Base-by-base conservation (phyloP, 169 alveolate species). In the Plasmodium gallinaceum region DNA sequence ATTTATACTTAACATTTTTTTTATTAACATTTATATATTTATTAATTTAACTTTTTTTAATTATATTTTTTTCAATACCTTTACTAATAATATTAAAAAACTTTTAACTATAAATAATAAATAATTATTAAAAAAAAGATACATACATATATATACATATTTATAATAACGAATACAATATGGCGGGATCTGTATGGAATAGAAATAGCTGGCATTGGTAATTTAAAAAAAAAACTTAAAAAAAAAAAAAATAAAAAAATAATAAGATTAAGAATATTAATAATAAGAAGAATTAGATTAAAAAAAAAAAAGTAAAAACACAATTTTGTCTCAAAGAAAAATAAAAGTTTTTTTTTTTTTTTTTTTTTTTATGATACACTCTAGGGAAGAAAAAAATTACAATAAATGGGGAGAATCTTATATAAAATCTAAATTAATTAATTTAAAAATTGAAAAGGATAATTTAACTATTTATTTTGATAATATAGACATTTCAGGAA, bases 181-280 rank as follows among this genome's bases (percentile, higher is more conserved):
- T 76, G 88, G 74, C 88, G 26, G 88, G 88, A 32, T 76, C 88
- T 5, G 61, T 76, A 14, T 76, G 88, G 88, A 76, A 76, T 54
- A 76, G 75, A 26, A 76, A 76, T 26, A 76, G 75, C 69, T 76
- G 88, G 88, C 88, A 76, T 48, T 76, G 88, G 88, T 76, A 76
- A 46, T 20, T 2, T 12, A 24, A 14, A 51, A 43, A 58, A 12
- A 5, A 24, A 52, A 9, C 7, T 18, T 18, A 24, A 18, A 60
- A 18, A 45, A 69, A 42, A 26, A 37, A 66, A 42, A 16, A n/a
- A n/a, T n/a, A n/a, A 32, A 68, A 68, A 43, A 7, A 69, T 7
- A 42, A 32, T 68, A 68, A 18, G 10, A 43, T 16, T 16, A 22
- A 8, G 16, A 16, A 37, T 22, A 26, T 39, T 32, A 32, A 62